Percentiles rank a stretch among this genome's conserved stretches.
Conservation (phyloP, 192 early-diverging fungal genomes). For the Diversispora epigaea region DNA sequence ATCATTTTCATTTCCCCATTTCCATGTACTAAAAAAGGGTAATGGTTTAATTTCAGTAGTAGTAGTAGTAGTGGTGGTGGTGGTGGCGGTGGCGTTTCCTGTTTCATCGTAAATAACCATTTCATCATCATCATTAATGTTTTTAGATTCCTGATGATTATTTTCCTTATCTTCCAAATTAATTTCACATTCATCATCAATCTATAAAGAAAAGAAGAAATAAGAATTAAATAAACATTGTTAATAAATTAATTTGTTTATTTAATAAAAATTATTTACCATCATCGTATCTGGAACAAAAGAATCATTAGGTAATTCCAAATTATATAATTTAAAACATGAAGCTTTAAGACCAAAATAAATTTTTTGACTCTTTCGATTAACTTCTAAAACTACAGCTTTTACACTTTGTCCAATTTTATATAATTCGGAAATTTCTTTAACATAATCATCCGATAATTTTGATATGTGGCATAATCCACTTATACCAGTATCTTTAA, state of each 20-base stretch:
- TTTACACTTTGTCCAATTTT: conserved; percentile 81
- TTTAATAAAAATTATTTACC: conserved; percentile 22
- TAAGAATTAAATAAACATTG: not conserved
- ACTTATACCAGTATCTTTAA: conserved; percentile 70
- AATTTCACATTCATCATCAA: conserved; percentile 35
- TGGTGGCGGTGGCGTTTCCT: conserved; percentile 29
- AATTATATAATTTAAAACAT: conserved; percentile 60
- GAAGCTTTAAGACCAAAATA: conserved; percentile 82
- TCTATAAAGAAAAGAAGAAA: no score
- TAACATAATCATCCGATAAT: conserved; percentile 78
- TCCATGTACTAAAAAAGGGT: conserved; percentile 42
- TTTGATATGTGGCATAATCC: conserved; percentile 86
- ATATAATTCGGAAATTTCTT: conserved; percentile 72
- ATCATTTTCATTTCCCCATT: conserved; percentile 36
- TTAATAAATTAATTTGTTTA: not conserved
- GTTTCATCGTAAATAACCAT: conserved; percentile 39
- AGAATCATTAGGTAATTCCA: conserved; percentile 36
- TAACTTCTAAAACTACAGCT: conserved; percentile 74
- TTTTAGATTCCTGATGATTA: not conserved
- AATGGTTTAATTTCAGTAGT: conserved; percentile 33
- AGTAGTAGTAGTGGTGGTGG: conserved; percentile 29
- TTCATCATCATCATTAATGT: conserved; percentile 7
- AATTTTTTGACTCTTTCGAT: conserved; percentile 65
- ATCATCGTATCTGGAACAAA: conserved; percentile 39
- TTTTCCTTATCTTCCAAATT: conserved; percentile 36